Evolutionary conservation across 2,329 filamentous ascomycete genomes (phyloP).

Genomic region (Sphaerulina vaccinii): DNA sequence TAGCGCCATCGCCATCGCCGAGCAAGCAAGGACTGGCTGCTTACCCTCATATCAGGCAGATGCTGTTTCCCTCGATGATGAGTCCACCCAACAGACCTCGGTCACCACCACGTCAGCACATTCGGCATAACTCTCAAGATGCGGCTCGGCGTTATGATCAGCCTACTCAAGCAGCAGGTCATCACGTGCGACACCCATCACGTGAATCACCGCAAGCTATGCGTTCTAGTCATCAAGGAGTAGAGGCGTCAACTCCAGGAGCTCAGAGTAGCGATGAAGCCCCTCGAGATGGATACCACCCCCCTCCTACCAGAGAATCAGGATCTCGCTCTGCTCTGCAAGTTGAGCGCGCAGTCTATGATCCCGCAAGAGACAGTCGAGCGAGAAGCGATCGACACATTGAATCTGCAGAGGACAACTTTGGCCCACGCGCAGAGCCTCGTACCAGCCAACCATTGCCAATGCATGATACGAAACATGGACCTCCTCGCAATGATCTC

Average conservation of each 20-base stretch:
- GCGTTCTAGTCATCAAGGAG: not conserved
- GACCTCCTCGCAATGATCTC: not conserved
- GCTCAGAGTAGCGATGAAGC: slow-evolving; percentile 12
- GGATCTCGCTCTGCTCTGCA: slow-evolving; percentile 1
- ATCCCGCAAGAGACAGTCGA: slow-evolving; percentile 20
- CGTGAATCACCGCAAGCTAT: not conserved
- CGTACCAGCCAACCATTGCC: too few species aligned
- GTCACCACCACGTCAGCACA: slow-evolving; percentile 7
- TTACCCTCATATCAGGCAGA: not conserved
- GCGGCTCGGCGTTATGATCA: not conserved
- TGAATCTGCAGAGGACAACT: too few species aligned
- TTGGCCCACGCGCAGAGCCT: too few species aligned
- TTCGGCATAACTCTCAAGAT: slow-evolving; percentile 5
- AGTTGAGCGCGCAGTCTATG: slow-evolving; percentile 18
- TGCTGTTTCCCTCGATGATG: slow-evolving; percentile 1
- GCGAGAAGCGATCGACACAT: slow-evolving; percentile 23
- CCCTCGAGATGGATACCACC: slow-evolving; percentile 19
- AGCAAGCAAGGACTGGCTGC: slow-evolving; percentile 2
- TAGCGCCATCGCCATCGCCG: slow-evolving; percentile 10
- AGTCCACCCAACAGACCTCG: slow-evolving; percentile 2
- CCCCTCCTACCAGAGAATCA: slow-evolving; percentile 15
- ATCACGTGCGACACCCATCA: not conserved
- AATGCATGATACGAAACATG: not conserved
- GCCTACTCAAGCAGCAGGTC: slow-evolving; percentile 1
- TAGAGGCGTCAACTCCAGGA: slow-evolving; percentile 6